Base-by-base conservation (phyloP, 1,284 basidiomycete species). In the Ceratobasidium sp. region DNA sequence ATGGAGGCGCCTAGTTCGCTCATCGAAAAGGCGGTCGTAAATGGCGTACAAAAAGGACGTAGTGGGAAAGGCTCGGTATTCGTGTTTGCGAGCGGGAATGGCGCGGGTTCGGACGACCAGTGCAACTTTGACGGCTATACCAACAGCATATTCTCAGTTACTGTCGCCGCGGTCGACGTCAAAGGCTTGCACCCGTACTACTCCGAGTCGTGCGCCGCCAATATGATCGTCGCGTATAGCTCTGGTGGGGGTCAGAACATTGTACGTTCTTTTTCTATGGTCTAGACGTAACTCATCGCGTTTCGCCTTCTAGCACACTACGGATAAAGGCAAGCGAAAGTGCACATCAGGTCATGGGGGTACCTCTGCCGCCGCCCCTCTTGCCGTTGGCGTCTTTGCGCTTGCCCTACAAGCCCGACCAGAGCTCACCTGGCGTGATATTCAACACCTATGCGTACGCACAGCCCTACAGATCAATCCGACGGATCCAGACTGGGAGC, bases 61-160 rank as follows among this genome's bases (percentile, higher is more conserved):
- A 90, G 87, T 58, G 97, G 97, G 28, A 96, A 95, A 83, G 98
- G 98, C 2, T 96, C 94, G 58, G 89, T 99, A 80, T 99, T 95
- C 83, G 98, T 99, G 51, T 99, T 99, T 85, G 98, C 98, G 0
- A 97, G 96, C 78, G 98, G 98, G 0, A 99, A 99, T 84, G 98
- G 98, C 33, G 98, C 96, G 33, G 90, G 91, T 3, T 89, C 90
- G 70, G 95, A 94, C 44, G 98, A 99, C 84, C 98, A 99, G 86
- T 99, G 98, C 88, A 99, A 99, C 86, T 99, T 99, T 84, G 98
- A 99, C 82, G 98, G 98, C 6, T 99, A 99, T 85, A 99, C 98
- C 46, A 99, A 99, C 84, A 96, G 94, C 81, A 98, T 99, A 81
- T 99, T 97, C 86, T 96, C 94, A 5, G 92, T 99, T 76, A 99